Conservation (phyloP, 805 yeast genomes). For the Kodamaea hsintzibuensis region DNA sequence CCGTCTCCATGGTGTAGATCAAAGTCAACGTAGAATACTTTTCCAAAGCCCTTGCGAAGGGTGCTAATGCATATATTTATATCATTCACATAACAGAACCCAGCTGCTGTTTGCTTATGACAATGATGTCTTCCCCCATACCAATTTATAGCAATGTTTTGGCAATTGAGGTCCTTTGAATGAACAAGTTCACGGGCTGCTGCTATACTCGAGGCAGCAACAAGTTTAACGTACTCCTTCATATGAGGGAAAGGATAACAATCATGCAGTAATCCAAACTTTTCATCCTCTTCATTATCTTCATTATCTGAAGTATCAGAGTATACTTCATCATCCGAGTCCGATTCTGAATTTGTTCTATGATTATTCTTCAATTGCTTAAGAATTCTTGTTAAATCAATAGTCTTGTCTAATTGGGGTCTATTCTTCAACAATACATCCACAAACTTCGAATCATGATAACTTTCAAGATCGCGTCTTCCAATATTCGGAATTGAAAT, state of each 20-base stretch:
- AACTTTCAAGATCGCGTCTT: conserved; percentile 41
- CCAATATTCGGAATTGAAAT: conserved; percentile 27
- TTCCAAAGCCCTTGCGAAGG: conserved; percentile 47
- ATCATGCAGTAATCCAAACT: conserved; percentile 57
- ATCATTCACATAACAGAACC: conserved; percentile 76
- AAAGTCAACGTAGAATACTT: conserved; percentile 62
- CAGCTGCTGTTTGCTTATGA: conserved; percentile 53
- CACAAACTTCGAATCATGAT: conserved; percentile 51
- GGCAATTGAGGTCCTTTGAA: conserved; percentile 14
- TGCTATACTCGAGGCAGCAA: conserved; percentile 60
- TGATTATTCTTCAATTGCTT: neutral
- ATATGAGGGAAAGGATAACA: conserved; percentile 63
- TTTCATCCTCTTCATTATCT: conserved; percentile 14
- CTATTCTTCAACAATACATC: conserved; percentile 35
- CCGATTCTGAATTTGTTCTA: neutral
- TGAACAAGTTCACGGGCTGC: conserved; percentile 40
- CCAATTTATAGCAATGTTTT: conserved; percentile 61
- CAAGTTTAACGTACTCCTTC: conserved; percentile 46
- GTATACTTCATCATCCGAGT: conserved; percentile 4
- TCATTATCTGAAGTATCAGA: conserved; percentile 4
- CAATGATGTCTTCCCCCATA: conserved; percentile 82
- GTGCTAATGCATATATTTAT: conserved; percentile 56
- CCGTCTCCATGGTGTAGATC: conserved; percentile 86
- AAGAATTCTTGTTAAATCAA: neutral
- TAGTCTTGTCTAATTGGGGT: neutral